Conservation (phyloP, 305 asterid genomes). For the Nicotiana rustica region DNA sequence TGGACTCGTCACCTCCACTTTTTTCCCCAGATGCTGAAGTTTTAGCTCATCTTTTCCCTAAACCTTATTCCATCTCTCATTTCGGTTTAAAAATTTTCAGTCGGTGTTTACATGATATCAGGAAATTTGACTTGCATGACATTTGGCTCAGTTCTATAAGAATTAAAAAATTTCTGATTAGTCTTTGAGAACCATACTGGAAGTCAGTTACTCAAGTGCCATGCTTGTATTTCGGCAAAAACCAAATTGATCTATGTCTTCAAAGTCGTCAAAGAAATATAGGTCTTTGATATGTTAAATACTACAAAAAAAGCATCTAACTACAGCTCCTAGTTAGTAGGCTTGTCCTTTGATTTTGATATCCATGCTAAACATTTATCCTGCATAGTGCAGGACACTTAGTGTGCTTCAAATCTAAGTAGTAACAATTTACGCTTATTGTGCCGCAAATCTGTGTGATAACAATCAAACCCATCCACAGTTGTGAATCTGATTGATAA, state of each 20-base stretch:
- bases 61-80: not conserved
- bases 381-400: not conserved
- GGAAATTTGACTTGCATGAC: conserved; percentile 1
- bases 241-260: not conserved
- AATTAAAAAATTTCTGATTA: not conserved
- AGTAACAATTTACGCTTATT: not conserved
- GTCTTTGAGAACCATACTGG: not conserved
- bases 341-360: not conserved
- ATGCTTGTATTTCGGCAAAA: not conserved
- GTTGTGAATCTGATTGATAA: not conserved
- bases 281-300: not conserved
- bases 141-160: not conserved
- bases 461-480: not conserved
- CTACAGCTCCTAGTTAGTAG: not conserved
- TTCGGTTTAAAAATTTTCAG: not conserved
- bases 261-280: not conserved
- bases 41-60: not conserved
- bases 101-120: not conserved
- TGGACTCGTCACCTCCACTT: not conserved
- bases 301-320: not conserved
- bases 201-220: not conserved
- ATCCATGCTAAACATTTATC: not conserved
- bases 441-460: not conserved
- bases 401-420: not conserved
- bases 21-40: not conserved